phyloP scores from a whole-genome alignment of 441 rosid genomes.

The Eutrema salsugineum region DNA sequence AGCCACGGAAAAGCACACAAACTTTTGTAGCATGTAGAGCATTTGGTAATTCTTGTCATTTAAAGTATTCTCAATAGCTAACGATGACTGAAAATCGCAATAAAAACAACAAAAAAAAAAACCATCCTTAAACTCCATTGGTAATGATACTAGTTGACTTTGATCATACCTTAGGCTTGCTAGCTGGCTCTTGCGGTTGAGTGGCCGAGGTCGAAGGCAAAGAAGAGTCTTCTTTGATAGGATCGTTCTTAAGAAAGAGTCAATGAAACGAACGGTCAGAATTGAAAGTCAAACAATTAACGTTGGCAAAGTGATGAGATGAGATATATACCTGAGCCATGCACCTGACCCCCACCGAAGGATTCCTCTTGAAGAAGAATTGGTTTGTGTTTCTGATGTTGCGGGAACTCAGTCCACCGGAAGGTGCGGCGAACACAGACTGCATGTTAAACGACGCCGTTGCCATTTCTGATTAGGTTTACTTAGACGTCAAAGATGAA shows the following conservation, averaged over 20 bases:
- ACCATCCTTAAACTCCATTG: background rate
- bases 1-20: too few relatives aligned
- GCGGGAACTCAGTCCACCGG: background rate
- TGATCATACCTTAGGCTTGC: conserved; percentile 25
- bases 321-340: conserved; percentile 34
- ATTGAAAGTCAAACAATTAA: background rate
- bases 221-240: conserved; percentile 14
- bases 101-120: too few relatives aligned
- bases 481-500: background rate
- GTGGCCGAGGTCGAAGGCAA: conserved; percentile 14
- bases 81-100: too few relatives aligned
- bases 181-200: conserved; percentile 8
- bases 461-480: conserved; percentile 30
- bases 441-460: conserved; percentile 32
- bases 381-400: conserved; percentile 15
- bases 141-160: background rate
- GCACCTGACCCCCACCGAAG: conserved; percentile 36
- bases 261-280: conserved; percentile 3
- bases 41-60: too few relatives aligned
- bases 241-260: conserved; percentile 6
- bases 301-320: background rate
- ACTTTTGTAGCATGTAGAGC: too few relatives aligned
- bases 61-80: too few relatives aligned
- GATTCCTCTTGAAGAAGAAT: conserved; percentile 24
- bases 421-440: conserved; percentile 29